A percentile compares a stretch with the other conserved stretches of the same genome.
These are phyloP conservation scores for Pyrenophora tritici-repentis DNA, from an alignment of 2,329 filamentous ascomycete genomes.

Conservation along the genomic window DNA sequence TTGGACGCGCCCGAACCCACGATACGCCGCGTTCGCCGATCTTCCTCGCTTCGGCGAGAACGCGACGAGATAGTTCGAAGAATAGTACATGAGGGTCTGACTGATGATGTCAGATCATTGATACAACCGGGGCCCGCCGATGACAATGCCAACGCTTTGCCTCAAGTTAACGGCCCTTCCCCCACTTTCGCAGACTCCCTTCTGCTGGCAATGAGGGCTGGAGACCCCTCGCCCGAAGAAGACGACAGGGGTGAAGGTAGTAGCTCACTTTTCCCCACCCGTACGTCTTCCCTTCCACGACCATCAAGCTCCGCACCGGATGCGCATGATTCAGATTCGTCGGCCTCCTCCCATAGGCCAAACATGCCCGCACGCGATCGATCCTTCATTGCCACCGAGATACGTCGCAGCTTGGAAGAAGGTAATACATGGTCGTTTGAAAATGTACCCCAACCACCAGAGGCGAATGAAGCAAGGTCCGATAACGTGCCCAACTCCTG, in stretches of 20 bases:
- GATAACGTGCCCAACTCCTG: slow-evolving; percentile 27
- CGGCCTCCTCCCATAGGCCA: slow-evolving; percentile 43
- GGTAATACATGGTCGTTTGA: slow-evolving; percentile 40
- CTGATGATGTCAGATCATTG: slow-evolving; percentile 23
- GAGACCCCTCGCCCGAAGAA: slow-evolving; percentile 9
- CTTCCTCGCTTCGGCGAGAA: slow-evolving; percentile 21
- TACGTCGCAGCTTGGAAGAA: slow-evolving; percentile 56
- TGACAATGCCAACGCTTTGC: slow-evolving; percentile 15
- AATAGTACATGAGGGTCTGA: slow-evolving; percentile 25
- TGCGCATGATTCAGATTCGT: slow-evolving; percentile 11
- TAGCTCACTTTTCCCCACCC: slow-evolving; percentile 12
- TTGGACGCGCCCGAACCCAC: slow-evolving; percentile 9
- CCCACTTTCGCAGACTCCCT: slow-evolving; percentile 12
- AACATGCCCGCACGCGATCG: slow-evolving; percentile 54
- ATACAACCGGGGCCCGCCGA: slow-evolving; percentile 19
- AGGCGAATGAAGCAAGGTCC: slow-evolving; percentile 1
- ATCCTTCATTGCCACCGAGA: slow-evolving; percentile 54
- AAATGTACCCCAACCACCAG: slow-evolving; percentile 21
- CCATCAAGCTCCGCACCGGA: slow-evolving; percentile 3
- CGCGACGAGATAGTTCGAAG: slow-evolving; percentile 20
- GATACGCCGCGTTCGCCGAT: slow-evolving; percentile 19
- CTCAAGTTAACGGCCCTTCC: neutral
- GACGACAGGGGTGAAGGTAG: slow-evolving; percentile 5
- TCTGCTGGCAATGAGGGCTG: slow-evolving; percentile 9
- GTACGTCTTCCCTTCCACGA: slow-evolving; percentile 22